phyloP scores from a whole-genome alignment of 495 filamentous ascomycete species.

The Hypoxylon fuscum region DNA sequence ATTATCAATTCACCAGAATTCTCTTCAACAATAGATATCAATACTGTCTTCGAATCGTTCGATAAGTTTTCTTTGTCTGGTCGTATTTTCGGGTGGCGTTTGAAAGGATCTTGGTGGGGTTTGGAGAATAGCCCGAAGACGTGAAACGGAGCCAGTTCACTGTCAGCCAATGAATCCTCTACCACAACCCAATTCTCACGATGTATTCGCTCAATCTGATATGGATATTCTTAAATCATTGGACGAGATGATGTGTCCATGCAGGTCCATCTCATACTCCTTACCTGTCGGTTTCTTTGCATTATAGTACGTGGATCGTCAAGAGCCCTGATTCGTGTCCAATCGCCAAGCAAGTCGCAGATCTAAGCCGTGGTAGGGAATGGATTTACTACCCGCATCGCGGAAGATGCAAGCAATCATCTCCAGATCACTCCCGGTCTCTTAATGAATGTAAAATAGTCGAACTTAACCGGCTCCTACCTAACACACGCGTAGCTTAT shows the following conservation, averaged over 20 bases:
- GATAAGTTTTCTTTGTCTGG: neutral
- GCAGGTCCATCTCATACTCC: slow-evolving; percentile 40
- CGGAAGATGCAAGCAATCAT: slow-evolving; percentile 29
- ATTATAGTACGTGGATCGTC: slow-evolving; percentile 36
- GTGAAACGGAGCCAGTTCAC: slow-evolving; percentile 29
- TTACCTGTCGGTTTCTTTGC: slow-evolving; percentile 34
- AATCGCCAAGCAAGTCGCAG: slow-evolving; percentile 11
- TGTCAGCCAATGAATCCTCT: slow-evolving; percentile 30
- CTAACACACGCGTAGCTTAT: slow-evolving; percentile 11
- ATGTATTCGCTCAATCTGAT: slow-evolving; percentile 32
- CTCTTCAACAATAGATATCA: neutral
- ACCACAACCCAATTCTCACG: slow-evolving; percentile 30
- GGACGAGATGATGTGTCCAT: slow-evolving; percentile 32
- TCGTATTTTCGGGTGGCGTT: neutral
- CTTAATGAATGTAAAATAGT: slow-evolving; percentile 5
- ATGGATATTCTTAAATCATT: slow-evolving; percentile 22
- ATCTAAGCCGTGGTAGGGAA: slow-evolving; percentile 20
- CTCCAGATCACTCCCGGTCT: slow-evolving; percentile 23
- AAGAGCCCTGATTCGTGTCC: slow-evolving; percentile 39
- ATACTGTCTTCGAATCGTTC: neutral
- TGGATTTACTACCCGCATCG: slow-evolving; percentile 27
- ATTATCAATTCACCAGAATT: neutral
- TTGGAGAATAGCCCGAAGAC: slow-evolving; percentile 10
- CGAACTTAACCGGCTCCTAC: slow-evolving; percentile 14
- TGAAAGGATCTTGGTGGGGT: slow-evolving; percentile 17